phyloP scores from a whole-genome alignment of 352 stramenopile species.

The Phytophthora citrophthora region DNA sequence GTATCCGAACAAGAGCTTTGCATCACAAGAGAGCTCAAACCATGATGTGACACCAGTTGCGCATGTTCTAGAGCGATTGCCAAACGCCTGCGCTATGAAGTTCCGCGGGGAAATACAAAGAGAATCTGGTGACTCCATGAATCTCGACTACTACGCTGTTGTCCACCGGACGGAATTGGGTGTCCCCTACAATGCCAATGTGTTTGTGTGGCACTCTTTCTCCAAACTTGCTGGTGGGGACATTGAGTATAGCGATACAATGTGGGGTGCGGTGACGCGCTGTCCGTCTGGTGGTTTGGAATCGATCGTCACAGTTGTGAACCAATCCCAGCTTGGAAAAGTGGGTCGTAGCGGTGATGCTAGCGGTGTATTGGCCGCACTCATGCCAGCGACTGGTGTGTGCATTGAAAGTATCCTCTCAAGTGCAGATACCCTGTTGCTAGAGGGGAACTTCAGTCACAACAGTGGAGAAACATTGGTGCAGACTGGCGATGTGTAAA shows the following conservation, averaged over 20 bases:
- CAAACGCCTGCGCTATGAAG: slow-evolving; percentile 18
- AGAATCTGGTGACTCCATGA: not conserved
- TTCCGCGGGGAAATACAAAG: slow-evolving; percentile 5
- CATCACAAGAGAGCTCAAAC: not conserved
- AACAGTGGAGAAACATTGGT: not conserved
- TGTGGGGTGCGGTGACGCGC: slow-evolving; percentile 20
- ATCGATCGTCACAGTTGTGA: slow-evolving; percentile 22
- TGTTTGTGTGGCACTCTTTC: slow-evolving; percentile 27
- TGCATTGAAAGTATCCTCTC: slow-evolving; percentile 23
- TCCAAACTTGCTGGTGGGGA: not conserved
- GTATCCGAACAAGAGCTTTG: not conserved
- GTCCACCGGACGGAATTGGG: not conserved
- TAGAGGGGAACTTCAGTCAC: slow-evolving; percentile 11
- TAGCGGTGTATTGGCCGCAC: not conserved
- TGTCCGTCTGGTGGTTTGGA: slow-evolving; percentile 4
- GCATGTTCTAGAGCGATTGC: slow-evolving; percentile 17
- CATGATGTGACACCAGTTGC: not conserved
- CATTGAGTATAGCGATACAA: slow-evolving; percentile 5
- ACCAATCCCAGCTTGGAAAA: slow-evolving; percentile 10
- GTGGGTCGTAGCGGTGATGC: not conserved
- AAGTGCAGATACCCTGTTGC: slow-evolving; percentile 19
- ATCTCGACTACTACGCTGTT: slow-evolving; percentile 11
- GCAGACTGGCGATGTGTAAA: slow-evolving; percentile 2
- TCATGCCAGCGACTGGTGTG: slow-evolving; percentile 4
- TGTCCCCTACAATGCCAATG: not conserved